These are phyloP conservation scores for Orbilia blumenaviensis DNA, from an alignment of 2,329 filamentous ascomycete genomes.

Conservation along the genomic window DNA sequence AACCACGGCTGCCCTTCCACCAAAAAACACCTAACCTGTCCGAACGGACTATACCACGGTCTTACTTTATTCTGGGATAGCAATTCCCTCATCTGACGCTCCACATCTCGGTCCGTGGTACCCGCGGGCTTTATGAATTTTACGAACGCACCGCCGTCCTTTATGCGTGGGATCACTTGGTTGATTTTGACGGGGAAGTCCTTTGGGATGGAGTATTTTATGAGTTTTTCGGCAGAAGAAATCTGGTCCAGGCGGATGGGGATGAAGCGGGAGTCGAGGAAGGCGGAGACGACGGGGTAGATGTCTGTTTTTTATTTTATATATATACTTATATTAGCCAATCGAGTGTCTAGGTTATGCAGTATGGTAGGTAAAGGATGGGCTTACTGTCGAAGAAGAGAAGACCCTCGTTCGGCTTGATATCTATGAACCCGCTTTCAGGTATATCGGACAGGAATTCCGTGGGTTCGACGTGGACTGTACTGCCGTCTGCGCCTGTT, in stretches of 20 bases:
- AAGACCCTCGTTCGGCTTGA: constrained; percentile 78
- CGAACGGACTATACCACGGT: constrained; percentile 90
- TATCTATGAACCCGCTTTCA: constrained; percentile 82
- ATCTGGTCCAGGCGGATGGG: constrained; percentile 67
- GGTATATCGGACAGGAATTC: constrained; percentile 26
- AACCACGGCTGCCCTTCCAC: constrained; percentile 91
- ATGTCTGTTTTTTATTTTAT: constrained; percentile 76
- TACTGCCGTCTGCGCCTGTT: background rate
- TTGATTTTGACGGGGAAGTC: constrained; percentile 70
- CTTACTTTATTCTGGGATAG: constrained; percentile 76
- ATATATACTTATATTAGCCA: constrained; percentile 22
- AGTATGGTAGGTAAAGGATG: background rate
- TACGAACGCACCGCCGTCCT: constrained; percentile 92
- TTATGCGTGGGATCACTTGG: constrained; percentile 82
- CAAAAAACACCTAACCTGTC: constrained; percentile 73
- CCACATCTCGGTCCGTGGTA: constrained; percentile 66
- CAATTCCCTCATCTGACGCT: constrained; percentile 70
- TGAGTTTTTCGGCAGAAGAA: constrained; percentile 65
- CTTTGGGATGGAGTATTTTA: constrained; percentile 69
- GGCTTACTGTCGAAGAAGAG: constrained; percentile 86
- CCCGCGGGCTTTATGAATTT: constrained; percentile 73
- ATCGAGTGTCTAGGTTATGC: background rate
- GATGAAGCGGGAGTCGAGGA: constrained; percentile 65
- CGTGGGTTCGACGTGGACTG: constrained; percentile 16
- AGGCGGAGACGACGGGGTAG: constrained; percentile 77